Percentiles rank a stretch among this genome's conserved stretches.
These are phyloP conservation scores for Vigna unguiculata DNA, from an alignment of 306 rosid species.

Conservation along the genomic window DNA sequence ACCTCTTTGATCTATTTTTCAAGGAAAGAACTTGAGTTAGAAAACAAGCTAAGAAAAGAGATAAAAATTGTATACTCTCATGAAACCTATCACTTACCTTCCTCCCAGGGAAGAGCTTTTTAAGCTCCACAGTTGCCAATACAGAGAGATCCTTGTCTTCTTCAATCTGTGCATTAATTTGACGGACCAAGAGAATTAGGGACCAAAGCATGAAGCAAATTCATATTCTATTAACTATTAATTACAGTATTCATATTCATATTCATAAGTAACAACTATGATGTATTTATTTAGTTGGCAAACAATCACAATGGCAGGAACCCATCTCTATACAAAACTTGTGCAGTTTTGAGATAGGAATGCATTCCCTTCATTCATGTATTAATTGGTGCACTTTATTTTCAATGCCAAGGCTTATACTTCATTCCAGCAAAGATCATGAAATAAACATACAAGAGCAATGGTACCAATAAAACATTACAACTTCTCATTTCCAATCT, in stretches of 20 bases:
- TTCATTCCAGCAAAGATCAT: conserved; percentile 14
- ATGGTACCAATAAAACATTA: conserved; percentile 1
- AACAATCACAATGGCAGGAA: conserved; percentile 29
- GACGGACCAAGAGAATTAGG: conserved; percentile 35
- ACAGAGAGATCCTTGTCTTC: conserved; percentile 86
- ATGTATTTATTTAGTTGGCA: conserved; percentile 21
- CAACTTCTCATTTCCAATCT: background rate
- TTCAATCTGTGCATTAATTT: conserved; percentile 56
- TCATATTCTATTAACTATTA: background rate
- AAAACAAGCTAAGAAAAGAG: conserved; percentile 2
- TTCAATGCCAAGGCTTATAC: background rate
- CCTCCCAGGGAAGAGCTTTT: conserved; percentile 70
- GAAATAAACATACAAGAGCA: conserved; percentile 13
- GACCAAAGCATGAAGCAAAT: conserved; percentile 36
- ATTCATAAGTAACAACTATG: conserved; percentile 1
- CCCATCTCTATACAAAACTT: background rate
- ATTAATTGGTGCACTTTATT: conserved; percentile 7
- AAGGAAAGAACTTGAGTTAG: conserved; percentile 28
- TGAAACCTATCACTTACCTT: conserved; percentile 58
- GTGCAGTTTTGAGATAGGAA: background rate
- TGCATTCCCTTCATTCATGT: conserved; percentile 2
- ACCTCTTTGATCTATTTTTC: conserved; percentile 68
- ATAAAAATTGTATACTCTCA: background rate
- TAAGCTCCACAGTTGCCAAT: conserved; percentile 69
- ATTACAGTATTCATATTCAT: too few relatives aligned